phyloP scores from a whole-genome alignment of 108 stramenopile genomes.

The Cyclostephanos invisitatus region DNA sequence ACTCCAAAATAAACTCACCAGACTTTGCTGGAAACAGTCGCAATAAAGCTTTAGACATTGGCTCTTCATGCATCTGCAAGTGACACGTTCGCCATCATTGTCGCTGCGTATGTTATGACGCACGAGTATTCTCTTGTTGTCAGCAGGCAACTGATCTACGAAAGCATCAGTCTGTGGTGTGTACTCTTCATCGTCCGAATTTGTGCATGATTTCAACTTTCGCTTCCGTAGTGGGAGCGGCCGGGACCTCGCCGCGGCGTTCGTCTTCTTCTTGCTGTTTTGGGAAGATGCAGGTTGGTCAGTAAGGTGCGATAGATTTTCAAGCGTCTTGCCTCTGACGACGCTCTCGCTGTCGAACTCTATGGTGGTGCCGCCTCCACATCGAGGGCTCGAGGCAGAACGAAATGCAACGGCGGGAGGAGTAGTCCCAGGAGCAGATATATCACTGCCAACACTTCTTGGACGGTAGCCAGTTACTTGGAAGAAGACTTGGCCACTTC shows the following conservation, averaged over 20 bases:
- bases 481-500: constrained; percentile 17
- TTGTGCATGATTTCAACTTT: constrained; percentile 14
- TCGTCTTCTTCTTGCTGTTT: neutral
- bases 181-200: constrained; percentile 8
- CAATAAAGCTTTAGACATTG: constrained; percentile 68
- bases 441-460: neutral
- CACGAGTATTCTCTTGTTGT: constrained; percentile 18
- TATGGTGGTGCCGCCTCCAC: neutral
- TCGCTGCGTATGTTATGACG: constrained; percentile 25
- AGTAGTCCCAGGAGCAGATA: constrained; percentile 25
- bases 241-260: constrained; percentile 7
- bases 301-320: neutral
- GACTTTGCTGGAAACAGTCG: constrained; percentile 63
- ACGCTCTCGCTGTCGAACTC: constrained; percentile 24
- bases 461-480: constrained; percentile 37
- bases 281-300: neutral
- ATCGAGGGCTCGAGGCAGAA: constrained; percentile 7
- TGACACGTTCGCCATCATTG: constrained; percentile 19
- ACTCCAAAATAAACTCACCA: constrained; percentile 9
- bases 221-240: constrained; percentile 41
- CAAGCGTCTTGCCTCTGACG: constrained; percentile 8
- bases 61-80: constrained; percentile 36
- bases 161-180: neutral
- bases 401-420: constrained; percentile 20
- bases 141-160: neutral